Percentiles rank a stretch among this genome's conserved stretches.
These are phyloP conservation scores for Coemansia sp. DNA, from an alignment of 192 early-diverging fungal species.

Conservation along the genomic window DNA sequence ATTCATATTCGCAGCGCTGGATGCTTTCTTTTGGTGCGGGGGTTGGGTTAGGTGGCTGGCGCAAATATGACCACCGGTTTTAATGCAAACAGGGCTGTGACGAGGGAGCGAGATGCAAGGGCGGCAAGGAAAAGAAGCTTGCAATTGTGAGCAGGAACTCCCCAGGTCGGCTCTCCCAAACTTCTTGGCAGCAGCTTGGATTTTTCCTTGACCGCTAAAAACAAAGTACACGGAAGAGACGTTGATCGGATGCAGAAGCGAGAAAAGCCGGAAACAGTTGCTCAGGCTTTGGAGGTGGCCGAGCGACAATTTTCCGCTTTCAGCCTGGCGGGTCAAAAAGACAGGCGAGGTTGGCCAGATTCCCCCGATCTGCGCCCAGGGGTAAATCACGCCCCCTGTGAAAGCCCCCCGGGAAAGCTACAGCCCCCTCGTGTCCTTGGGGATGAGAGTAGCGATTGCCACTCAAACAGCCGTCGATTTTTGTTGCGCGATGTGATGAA, in stretches of 20 bases:
- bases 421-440: not conserved
- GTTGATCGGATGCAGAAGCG: constrained; percentile 1
- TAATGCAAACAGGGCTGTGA: not conserved
- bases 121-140: not conserved
- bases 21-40: not conserved
- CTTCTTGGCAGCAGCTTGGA: too few species aligned
- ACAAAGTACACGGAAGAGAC: not conserved
- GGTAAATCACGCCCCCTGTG: not conserved
- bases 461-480: constrained; percentile 1
- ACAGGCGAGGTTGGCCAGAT: not conserved
- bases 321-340: not conserved
- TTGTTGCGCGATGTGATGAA: constrained; percentile 2
- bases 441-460: constrained; percentile 3
- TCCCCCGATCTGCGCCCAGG: constrained; percentile 2
- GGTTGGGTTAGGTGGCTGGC: not conserved
- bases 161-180: too few species aligned
- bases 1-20: constrained; percentile 6
- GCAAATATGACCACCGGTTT: not conserved
- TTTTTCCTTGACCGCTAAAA: not conserved
- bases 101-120: not conserved
- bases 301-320: not conserved
- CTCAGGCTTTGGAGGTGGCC: not conserved
- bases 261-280: not conserved
- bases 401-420: not conserved
- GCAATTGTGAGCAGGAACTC: not conserved